These are phyloP conservation scores for Macrophomina phaseolina DNA, from an alignment of 2,329 filamentous ascomycete species.

Conservation along the genomic window DNA sequence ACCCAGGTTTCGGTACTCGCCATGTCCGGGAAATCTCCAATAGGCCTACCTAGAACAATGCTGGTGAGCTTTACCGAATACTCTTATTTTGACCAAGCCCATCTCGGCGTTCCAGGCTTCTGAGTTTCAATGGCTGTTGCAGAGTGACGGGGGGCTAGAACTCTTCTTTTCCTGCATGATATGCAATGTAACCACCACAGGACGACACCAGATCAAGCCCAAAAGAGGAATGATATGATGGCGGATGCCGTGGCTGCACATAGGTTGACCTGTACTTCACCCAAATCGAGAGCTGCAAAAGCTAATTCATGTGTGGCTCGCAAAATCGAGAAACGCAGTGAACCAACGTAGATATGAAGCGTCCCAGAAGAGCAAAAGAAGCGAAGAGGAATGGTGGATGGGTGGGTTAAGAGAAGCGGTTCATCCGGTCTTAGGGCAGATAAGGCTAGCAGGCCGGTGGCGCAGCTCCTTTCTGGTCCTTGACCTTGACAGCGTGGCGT, in stretches of 20 bases:
- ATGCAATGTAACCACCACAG: too few relatives aligned
- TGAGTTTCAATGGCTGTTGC: constrained; percentile 4
- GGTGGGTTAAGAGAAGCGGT: not conserved
- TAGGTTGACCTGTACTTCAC: too few relatives aligned
- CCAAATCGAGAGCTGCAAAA: too few relatives aligned
- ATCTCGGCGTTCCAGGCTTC: not conserved
- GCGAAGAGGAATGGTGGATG: not conserved
- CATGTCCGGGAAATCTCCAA: not conserved
- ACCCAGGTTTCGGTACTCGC: not conserved
- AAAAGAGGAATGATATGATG: too few relatives aligned
- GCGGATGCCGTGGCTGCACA: too few relatives aligned
- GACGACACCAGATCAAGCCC: too few relatives aligned
- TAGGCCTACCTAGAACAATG: not conserved
- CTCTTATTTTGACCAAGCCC: not conserved
- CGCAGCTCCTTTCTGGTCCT: not conserved
- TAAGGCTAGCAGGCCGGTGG: not conserved
- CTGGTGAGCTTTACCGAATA: not conserved
- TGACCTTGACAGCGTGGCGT: not conserved
- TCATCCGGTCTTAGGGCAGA: not conserved
- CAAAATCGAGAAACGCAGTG: too few relatives aligned
- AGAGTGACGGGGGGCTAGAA: not conserved
- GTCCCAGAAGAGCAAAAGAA: too few relatives aligned
- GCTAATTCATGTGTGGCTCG: too few relatives aligned
- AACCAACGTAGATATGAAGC: too few relatives aligned
- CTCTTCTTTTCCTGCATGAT: too few relatives aligned